Evolutionary conservation across 768 basidiomycete species (phyloP).

Genomic region (Lentinula lateritia): DNA sequence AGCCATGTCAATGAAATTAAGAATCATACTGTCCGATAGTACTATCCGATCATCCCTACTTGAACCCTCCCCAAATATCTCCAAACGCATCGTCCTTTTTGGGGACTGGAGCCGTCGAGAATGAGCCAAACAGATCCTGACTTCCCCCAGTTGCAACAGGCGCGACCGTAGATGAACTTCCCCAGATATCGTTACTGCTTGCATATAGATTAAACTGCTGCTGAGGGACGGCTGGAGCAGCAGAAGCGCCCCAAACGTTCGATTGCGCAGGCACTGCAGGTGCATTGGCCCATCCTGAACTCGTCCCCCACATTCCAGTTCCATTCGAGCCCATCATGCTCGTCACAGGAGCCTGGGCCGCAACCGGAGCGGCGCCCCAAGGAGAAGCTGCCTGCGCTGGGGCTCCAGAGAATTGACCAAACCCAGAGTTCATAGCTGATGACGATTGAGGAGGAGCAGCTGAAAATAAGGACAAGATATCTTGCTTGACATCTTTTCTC

Average conservation of each 20-base stretch:
- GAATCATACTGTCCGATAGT: background rate
- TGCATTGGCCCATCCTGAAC: conserved; percentile 52
- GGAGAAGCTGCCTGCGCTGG: conserved; percentile 17
- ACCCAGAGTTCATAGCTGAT: conserved; percentile 18
- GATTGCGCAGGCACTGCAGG: conserved; percentile 27
- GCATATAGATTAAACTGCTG: conserved; percentile 29
- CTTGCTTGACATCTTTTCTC: conserved; percentile 74
- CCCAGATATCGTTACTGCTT: conserved; percentile 61
- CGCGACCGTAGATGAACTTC: conserved; percentile 20
- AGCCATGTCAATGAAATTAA: background rate
- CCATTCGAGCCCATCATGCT: conserved; percentile 54
- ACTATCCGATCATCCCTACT: conserved; percentile 29
- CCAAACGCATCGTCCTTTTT: conserved; percentile 80
- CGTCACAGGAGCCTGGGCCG: conserved; percentile 25
- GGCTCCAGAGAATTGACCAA: conserved; percentile 29
- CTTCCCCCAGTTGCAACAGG: conserved; percentile 19
- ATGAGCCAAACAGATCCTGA: conserved; percentile 30
- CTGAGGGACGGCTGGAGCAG: conserved; percentile 13
- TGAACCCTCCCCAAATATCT: conserved; percentile 81
- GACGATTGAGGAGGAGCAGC: conserved; percentile 31
- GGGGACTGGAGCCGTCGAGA: conserved; percentile 23
- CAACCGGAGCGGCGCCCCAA: conserved; percentile 23
- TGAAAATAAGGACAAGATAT: conserved; percentile 82
- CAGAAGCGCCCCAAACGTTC: conserved; percentile 33
- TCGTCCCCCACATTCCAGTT: conserved; percentile 59